These are phyloP conservation scores for Phanerochaete carnosa DNA, from an alignment of 768 basidiomycete genomes.

Conservation along the genomic window DNA sequence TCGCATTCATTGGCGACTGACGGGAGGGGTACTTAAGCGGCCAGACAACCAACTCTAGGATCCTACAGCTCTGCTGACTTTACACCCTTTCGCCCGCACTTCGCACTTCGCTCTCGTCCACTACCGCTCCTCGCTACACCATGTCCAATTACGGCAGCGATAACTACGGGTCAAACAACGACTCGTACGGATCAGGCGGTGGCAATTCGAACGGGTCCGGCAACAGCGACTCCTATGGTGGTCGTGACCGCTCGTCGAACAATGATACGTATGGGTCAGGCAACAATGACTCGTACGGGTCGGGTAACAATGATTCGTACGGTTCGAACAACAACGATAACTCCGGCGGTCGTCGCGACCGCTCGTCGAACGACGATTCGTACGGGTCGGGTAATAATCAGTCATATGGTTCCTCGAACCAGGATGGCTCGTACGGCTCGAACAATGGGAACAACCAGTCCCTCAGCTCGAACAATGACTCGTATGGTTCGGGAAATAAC, in stretches of 20 bases:
- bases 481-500: constrained; percentile 10
- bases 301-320: constrained; percentile 10
- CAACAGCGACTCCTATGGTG: constrained; percentile 3
- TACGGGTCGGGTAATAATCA: constrained; percentile 11
- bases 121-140: neutral
- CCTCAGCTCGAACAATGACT: constrained; percentile 8
- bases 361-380: constrained; percentile 9
- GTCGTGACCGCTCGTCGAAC: neutral
- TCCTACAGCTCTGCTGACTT: neutral
- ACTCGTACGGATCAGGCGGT: constrained; percentile 5
- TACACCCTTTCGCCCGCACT: neutral
- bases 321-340: constrained; percentile 9
- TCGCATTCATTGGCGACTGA: neutral
- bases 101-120: neutral
- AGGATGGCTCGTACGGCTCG: constrained; percentile 6
- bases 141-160: constrained; percentile 5
- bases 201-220: neutral
- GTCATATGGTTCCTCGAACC: constrained; percentile 5
- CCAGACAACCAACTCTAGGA: neutral
- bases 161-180: neutral
- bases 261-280: constrained; percentile 11
- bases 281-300: constrained; percentile 9
- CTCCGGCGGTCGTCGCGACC: too few relatives aligned
- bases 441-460: constrained; percentile 8
- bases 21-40: neutral